phyloP scores from a whole-genome alignment of 164 flowering plant genomes.

The Magnolia officinalis region DNA sequence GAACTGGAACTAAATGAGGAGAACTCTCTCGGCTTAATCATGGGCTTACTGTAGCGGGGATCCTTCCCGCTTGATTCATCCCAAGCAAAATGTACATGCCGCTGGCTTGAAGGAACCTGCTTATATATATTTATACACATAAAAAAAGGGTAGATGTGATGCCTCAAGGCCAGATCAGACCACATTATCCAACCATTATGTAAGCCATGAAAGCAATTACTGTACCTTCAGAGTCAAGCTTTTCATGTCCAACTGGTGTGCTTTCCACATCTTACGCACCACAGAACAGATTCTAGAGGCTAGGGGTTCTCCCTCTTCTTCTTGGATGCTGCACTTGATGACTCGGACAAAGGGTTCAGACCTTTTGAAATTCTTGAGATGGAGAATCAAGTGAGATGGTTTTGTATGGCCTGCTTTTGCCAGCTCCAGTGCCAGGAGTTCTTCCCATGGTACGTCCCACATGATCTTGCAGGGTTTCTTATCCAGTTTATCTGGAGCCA shows the following conservation, averaged over 20 bases:
- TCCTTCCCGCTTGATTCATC: slow-evolving; percentile 52
- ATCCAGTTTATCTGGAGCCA: slow-evolving; percentile 69
- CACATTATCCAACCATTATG: neutral
- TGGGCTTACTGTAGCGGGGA: slow-evolving; percentile 31
- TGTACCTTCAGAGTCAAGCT: slow-evolving; percentile 56
- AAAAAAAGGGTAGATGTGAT: slow-evolving; percentile 1
- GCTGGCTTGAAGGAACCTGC: slow-evolving; percentile 90
- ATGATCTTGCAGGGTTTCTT: slow-evolving; percentile 84
- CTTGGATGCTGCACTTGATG: slow-evolving; percentile 69
- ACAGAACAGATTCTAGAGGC: slow-evolving; percentile 70
- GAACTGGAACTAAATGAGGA: slow-evolving; percentile 42
- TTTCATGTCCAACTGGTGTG: slow-evolving; percentile 55
- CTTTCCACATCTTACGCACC: slow-evolving; percentile 76
- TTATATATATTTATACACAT: neutral
- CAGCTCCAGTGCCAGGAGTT: slow-evolving; percentile 79
- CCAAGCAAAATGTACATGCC: slow-evolving; percentile 60
- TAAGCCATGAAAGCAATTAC: slow-evolving; percentile 6
- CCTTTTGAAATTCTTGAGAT: slow-evolving; percentile 71
- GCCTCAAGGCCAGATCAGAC: neutral
- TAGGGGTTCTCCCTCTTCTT: slow-evolving; percentile 57
- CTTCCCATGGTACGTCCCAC: slow-evolving; percentile 99
- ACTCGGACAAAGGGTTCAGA: slow-evolving; percentile 72
- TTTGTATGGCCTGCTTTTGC: slow-evolving; percentile 70
- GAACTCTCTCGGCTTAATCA: slow-evolving; percentile 48
- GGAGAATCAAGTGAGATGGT: slow-evolving; percentile 89